Percentiles rank a stretch among this genome's conserved stretches.
Evolutionary conservation across 441 rosid species (phyloP).

Genomic region (Manihot esculenta): DNA sequence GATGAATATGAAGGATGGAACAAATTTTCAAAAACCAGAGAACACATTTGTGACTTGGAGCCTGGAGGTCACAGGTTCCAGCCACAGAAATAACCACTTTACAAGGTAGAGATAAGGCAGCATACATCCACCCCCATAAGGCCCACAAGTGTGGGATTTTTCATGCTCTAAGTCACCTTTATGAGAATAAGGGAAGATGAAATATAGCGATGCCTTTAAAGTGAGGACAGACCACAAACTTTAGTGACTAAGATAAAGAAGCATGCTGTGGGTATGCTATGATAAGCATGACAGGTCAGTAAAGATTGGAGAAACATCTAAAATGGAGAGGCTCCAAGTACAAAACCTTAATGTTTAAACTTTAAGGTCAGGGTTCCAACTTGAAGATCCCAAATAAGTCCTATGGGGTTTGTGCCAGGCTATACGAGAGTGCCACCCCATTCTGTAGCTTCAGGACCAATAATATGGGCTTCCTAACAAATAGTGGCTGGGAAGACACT

Average conservation of each 20-base stretch:
- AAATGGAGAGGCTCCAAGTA: neutral
- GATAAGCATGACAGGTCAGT: neutral
- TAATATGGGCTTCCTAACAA: neutral
- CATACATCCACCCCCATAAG: too few relatives aligned
- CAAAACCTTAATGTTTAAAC: neutral
- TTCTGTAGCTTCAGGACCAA: neutral
- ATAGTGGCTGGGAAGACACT: neutral
- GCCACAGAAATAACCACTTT: too few relatives aligned
- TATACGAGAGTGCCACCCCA: too few relatives aligned
- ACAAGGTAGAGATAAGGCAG: too few relatives aligned
- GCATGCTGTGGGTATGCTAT: neutral
- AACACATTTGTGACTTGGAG: too few relatives aligned
- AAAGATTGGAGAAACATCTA: slow-evolving; percentile 1
- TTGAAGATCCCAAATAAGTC: neutral
- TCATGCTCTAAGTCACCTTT: too few relatives aligned
- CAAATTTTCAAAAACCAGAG: neutral
- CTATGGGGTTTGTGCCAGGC: neutral
- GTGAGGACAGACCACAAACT: neutral
- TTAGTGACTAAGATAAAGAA: neutral
- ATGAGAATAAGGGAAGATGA: neutral
- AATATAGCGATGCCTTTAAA: neutral
- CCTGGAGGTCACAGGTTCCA: too few relatives aligned
- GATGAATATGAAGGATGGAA: neutral
- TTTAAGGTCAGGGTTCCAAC: too few relatives aligned
- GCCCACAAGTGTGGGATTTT: too few relatives aligned